phyloP scores from a whole-genome alignment of 192 early-diverging fungal species.

The Linderina pennispora region DNA sequence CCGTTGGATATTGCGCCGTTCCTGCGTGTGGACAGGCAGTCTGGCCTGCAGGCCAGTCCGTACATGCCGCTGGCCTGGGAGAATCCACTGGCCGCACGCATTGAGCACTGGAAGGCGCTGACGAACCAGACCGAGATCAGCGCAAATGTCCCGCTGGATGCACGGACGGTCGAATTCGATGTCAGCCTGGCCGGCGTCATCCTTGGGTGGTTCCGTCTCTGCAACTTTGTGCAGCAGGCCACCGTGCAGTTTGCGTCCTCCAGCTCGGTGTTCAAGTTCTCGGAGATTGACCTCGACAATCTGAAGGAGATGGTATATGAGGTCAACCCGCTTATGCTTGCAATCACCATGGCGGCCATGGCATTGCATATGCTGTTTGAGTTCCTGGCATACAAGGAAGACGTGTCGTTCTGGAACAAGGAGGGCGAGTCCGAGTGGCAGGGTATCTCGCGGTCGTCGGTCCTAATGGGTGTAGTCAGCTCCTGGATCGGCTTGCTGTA shows the following conservation, averaged over 20 bases:
- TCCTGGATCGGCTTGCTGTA: constrained; percentile 46
- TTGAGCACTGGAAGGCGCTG: constrained; percentile 38
- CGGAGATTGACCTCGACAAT: constrained; percentile 45
- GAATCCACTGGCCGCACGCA: constrained; percentile 36
- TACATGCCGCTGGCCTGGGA: constrained; percentile 47
- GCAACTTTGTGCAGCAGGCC: constrained; percentile 30
- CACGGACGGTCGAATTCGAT: constrained; percentile 13
- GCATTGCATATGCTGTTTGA: constrained; percentile 51
- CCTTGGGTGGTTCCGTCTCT: constrained; percentile 48
- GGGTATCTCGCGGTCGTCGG: constrained; percentile 47
- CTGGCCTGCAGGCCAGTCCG: constrained; percentile 1
- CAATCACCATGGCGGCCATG: constrained; percentile 46
- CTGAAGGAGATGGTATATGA: constrained; percentile 51
- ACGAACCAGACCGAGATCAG: constrained; percentile 21
- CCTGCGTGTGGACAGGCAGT: constrained; percentile 6
- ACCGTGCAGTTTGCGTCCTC: constrained; percentile 25
- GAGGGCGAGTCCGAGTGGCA: constrained; percentile 18
- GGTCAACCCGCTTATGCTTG: constrained; percentile 50
- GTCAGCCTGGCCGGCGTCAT: constrained; percentile 22
- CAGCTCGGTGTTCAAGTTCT: constrained; percentile 25
- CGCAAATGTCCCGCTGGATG: constrained; percentile 10
- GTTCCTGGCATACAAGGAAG: constrained; percentile 52
- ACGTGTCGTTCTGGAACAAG: constrained; percentile 48
- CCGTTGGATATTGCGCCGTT: constrained; percentile 33
- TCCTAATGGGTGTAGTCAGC: constrained; percentile 46